Base-by-base conservation (phyloP, 2,329 filamentous ascomycete species). In the Hirsutella rhossiliensis region DNA sequence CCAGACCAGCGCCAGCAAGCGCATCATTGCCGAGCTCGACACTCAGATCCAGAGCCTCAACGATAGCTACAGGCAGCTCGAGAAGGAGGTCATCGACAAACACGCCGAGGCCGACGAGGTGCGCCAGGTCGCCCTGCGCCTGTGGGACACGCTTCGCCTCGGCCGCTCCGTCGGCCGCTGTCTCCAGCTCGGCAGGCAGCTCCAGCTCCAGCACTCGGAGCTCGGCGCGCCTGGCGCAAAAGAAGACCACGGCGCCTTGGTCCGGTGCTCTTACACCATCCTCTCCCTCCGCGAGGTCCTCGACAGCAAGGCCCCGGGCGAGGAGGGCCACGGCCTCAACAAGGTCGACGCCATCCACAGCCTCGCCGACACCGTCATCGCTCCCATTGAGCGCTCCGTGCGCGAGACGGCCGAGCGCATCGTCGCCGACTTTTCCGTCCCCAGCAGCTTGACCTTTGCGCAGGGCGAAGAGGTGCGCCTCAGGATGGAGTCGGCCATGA, bases 81-180 rank as follows among this genome's bases (percentile, higher is more conserved):
- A 94, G 64, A 83, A 80, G 58, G 87, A 97, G 59, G 88, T 97
- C 38, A 73, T 87, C 43, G 77, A 84, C 54, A 87, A 90, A 54
- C 86, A 94, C 67, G 83, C 87, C 54, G 82, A 83, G 45, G 90
- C 92, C 0, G 84, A 94, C 45, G 80, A 92, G 63, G 85, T 95
- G 8, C 76, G 82, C 11, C 64, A 82, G 43, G 85, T 87, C 11
- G 84, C 87, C 1, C 77, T 84, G 54, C 76, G 88, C 11, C 73
- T 96, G 27, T 87, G 87, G 73, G 78, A 86, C 55, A 87, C 89
- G 0, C 71, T 95, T 48, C 76, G 80, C 47, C 68, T 97, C 3
- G 84, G 84, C 1, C 71, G 89, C 38, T 78, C 82, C 0, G 84
- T 94, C 12, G 80, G 78, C 38, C 73, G 90, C 42, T 89, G 84